Evolutionary conservation across 1,284 basidiomycete genomes (phyloP), one percentile per base, ranked within the genome.

Genomic region (Cystobasidiaceae sp.): DNA sequence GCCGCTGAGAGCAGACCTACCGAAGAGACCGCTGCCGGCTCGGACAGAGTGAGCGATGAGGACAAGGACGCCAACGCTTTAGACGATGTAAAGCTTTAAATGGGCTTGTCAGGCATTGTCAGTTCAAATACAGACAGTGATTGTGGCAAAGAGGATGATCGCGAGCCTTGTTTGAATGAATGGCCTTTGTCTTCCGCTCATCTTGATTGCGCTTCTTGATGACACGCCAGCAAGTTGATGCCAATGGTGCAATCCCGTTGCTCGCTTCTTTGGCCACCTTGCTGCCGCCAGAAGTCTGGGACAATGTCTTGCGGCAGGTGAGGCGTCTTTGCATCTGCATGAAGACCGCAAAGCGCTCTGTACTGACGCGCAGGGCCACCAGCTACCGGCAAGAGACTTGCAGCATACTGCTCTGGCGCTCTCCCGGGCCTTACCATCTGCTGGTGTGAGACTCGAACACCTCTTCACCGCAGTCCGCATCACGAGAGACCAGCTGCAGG

Each of bases 211-310:
- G n/a, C n/a, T n/a, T n/a, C n/a, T n/a, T n/a, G n/a, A n/a, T n/a
- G n/a, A n/a, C n/a, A n/a, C n/a, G n/a, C n/a, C n/a, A n/a, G n/a
- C n/a, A n/a, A n/a, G n/a, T n/a, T n/a, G n/a, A n/a, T n/a, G n/a
- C n/a, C n/a, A n/a, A n/a, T n/a, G n/a, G n/a, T 37, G 54, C 32
- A 3, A 56, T 23, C 21, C 21, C 11, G 4, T 9, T 28, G 9
- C 19, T 28, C 28, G 41, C 61, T 13, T 64, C 61, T n/a, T 28
- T 21, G 4, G 41, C 61, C 21, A 51, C 34, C 37, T 32, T 64
- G 9, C 66, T 73, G 4, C 72, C 72, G 1, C 56, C 67, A n/a
- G 72, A 73, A 58, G 62, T 73, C 11, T 66, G 68, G 66, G 67
- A 69, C 33, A 51, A 68, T 27, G 57, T 69, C 17, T 57, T 72